Evolutionary conservation across 805 yeast genomes (phyloP), one percentile per base, ranked within the genome.

Genomic region (Saturnispora besseyi): DNA sequence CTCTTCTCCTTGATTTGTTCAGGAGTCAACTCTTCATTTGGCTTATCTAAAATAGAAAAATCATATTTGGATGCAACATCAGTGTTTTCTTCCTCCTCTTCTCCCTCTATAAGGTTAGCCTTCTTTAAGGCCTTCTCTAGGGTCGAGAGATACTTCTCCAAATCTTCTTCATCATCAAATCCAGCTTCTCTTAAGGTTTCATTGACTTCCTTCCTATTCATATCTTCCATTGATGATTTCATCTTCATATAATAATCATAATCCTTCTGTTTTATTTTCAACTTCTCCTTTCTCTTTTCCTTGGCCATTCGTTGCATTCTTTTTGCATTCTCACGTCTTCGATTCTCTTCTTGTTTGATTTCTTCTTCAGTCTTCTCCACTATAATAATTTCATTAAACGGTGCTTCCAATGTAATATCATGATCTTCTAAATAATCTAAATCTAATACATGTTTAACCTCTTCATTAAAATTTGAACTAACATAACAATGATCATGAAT

Each of bases 301-400:
- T 84, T 89, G 0, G 97, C 97, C 65, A 89, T 96, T 59, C 87
- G 95, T 67, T 93, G 98, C 53, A 95, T 72, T 55, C 95, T 74
- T 55, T 83, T 78, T 8, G 97, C 97, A 54, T 84, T 85, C 61
- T 89, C 96, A 58, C 78, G 76, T 53, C 96, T 76, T 61, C 84
- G 82, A 56, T 84, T 91, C 1, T 90, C 83, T 55, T 86, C 89
- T 26, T 76, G 64, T 21, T 78, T 80, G 26, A 90, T 65, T 62
- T 91, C 97, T 64, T 87, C 96, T 52, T 84, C 93, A 0, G 88
- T 70, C 62, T 90, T 90, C 62, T 83, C 87, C 41, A 78, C 79
- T 47, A 77, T 82, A 8, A 78, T 72, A 2, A 78, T 75, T 52
- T 78, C 86, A 2, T 79, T 75, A 50, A 84, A 80, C 1, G 96